Base-by-base conservation (phyloP, 371 early-diverging fungal species). In the Apophysomyces variabilis region DNA sequence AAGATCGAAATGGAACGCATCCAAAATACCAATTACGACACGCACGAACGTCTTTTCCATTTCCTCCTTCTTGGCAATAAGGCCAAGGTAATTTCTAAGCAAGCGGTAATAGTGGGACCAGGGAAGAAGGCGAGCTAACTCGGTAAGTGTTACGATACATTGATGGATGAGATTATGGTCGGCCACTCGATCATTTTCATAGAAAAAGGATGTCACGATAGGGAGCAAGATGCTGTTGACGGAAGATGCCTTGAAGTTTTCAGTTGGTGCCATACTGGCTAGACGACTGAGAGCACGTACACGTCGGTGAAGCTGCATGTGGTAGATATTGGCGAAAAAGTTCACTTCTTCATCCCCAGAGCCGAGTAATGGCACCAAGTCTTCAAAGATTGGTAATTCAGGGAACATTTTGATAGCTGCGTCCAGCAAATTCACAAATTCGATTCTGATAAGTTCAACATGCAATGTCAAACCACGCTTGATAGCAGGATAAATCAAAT, bases 231-330 rank as follows among this genome's bases (percentile, higher is more conserved):
- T 84, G 61, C 86, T 82, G 16, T 88, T 82, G 58, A 95, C 75
- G 16, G 87, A 90, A 3, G 82, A 60, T 3, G 87, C 69, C 26
- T 82, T 81, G 57, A 90, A 75, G 18, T 68, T 64, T 18, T 77
- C 80, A 38, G 67, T 64, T 5, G 75, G 67, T 32, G 79, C 80
- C 39, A 75, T 72, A 11, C 90, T 89, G 9, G 89, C 83, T 62
- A 98, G 85, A 26, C 95, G 88, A 50, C 78, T 75, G 60, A 98
- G 68, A 0, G 98, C 95, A 60, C 95, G 89, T 13, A 88, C 67
- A 61, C 98, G 93, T 64, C 97, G 91, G 74, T 98, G 96, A 7
- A 90, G 68, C 80, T 99, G 99, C 69, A 97, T 85, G 71, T 99
- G 99, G 67, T 92, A 87, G 60, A 97, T 85, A 68, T 98, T 98